These are phyloP conservation scores for Selaginella moellendorffii DNA, from an alignment of 75 land plant genomes.

Conservation along the genomic window DNA sequence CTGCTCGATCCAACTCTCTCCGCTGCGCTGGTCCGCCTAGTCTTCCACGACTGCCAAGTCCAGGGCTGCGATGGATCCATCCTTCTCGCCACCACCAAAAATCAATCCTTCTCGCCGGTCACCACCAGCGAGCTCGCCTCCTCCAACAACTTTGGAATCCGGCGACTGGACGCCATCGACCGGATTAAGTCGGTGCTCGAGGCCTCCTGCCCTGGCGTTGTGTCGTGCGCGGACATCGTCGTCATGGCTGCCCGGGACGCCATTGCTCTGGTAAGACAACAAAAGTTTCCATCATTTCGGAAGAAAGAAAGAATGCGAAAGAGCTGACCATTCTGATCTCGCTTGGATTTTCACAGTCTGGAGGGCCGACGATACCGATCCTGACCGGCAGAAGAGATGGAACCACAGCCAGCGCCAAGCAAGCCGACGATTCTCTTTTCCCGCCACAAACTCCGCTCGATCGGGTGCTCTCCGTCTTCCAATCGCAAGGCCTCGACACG, in stretches of 20 bases:
- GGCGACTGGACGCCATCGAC: constrained; percentile 18
- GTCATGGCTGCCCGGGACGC: constrained; percentile 37
- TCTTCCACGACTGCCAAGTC: constrained; percentile 1
- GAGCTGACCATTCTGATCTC: not conserved
- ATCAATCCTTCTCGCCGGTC: not conserved
- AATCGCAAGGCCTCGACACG: constrained; percentile 12
- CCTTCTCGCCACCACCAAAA: constrained; percentile 7
- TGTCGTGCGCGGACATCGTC: constrained; percentile 40
- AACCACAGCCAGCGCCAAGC: not conserved
- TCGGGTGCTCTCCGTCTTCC: constrained; percentile 5
- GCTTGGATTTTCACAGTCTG: constrained; percentile 7
- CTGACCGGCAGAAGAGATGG: constrained; percentile 30
- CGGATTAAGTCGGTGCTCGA: constrained; percentile 12
- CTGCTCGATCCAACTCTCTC: not conserved
- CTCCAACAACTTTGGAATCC: constrained; percentile 17
- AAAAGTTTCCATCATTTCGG: too few species aligned
- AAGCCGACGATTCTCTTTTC: constrained; percentile 15
- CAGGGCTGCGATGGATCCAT: constrained; percentile 26
- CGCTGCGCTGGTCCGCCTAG: not conserved
- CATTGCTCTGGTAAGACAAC: constrained; percentile 10
- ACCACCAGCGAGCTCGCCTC: not conserved
- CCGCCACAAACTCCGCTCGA: constrained; percentile 13
- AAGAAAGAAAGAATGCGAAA: too few species aligned
- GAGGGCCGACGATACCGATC: constrained; percentile 20
- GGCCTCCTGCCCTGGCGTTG: constrained; percentile 22